Conservation (phyloP, 257 asterid species). For the Cordia subcordata region DNA sequence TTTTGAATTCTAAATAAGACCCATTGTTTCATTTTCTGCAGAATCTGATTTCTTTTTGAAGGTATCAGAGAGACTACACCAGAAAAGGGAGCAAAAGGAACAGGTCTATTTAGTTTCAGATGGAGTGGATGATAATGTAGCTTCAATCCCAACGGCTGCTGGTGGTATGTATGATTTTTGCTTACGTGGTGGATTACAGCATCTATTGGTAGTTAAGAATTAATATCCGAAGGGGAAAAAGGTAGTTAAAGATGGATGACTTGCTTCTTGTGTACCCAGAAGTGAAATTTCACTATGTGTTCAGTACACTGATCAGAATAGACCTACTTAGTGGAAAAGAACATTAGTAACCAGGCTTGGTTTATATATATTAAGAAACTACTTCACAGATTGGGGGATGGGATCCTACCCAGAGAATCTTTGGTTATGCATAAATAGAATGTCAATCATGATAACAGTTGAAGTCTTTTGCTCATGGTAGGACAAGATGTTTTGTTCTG, state of each 20-base stretch:
- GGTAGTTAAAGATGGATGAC: background rate
- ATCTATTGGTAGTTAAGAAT: constrained; percentile 1
- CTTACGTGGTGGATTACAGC: constrained; percentile 4
- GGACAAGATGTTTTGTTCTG: background rate
- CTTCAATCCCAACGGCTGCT: constrained; percentile 41
- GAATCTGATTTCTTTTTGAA: constrained; percentile 56
- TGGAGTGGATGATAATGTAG: constrained; percentile 32
- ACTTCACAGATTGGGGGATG: too few relatives aligned
- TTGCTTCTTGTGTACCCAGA: background rate
- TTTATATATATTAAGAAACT: too few relatives aligned
- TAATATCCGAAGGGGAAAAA: background rate
- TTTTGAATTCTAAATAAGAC: too few relatives aligned
- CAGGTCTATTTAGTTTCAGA: constrained; percentile 27
- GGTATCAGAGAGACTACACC: constrained; percentile 46
- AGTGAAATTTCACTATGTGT: too few relatives aligned
- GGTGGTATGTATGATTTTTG: constrained; percentile 45
- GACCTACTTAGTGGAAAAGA: background rate
- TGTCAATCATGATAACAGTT: background rate
- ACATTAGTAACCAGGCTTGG: too few relatives aligned
- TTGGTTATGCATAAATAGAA: background rate
- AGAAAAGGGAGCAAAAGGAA: constrained; percentile 41
- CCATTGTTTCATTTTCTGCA: constrained; percentile 22
- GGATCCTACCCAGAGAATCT: background rate
- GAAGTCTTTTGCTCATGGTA: background rate
- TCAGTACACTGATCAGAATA: background rate